Conservation (phyloP, 805 yeast species). For the Wickerhamiella parazyma region DNA sequence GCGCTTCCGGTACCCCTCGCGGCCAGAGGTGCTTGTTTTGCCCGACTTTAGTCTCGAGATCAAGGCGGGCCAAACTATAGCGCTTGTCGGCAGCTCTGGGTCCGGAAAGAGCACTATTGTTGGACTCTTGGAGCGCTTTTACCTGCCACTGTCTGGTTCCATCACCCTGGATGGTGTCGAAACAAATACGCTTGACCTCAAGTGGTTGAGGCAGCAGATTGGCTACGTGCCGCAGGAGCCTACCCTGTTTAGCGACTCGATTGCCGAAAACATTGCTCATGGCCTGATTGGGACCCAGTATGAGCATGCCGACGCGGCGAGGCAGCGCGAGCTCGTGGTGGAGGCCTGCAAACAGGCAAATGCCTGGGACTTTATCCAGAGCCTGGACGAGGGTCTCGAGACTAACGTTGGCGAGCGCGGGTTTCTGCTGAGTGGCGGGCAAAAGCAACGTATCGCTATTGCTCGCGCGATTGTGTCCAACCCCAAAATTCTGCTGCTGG, state of each 20-base stretch:
- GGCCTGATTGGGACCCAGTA: conserved; percentile 65
- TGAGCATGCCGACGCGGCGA: conserved; percentile 34
- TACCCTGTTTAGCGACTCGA: conserved; percentile 78
- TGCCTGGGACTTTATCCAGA: conserved; percentile 32
- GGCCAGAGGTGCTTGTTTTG: conserved; percentile 71
- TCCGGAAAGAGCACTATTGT: conserved; percentile 88
- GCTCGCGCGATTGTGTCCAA: conserved; percentile 55
- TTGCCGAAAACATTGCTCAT: conserved; percentile 74
- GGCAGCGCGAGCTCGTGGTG: conserved; percentile 27
- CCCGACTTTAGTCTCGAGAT: conserved; percentile 62
- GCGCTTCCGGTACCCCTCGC: conserved; percentile 68
- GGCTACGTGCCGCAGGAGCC: conserved; percentile 97
- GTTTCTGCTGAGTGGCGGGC: conserved; percentile 53
- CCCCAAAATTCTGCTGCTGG: conserved; percentile 46
- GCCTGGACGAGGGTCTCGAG: conserved; percentile 67
- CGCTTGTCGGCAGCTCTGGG: conserved; percentile 93
- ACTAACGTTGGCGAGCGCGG: conserved; percentile 56
- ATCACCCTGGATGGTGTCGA: conserved; percentile 78
- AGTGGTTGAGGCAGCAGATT: conserved; percentile 57
- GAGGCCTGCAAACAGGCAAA: conserved; percentile 29
- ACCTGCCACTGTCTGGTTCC: conserved; percentile 62
- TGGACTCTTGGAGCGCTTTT: conserved; percentile 74
- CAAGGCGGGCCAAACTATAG: conserved; percentile 83
- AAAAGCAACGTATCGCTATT: conserved; percentile 57
- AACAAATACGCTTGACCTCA: conserved; percentile 55